Percentiles rank a stretch among this genome's conserved stretches.
phyloP scores from a whole-genome alignment of 2,329 filamentous ascomycete species.

The Aureobasidium melanogenum region DNA sequence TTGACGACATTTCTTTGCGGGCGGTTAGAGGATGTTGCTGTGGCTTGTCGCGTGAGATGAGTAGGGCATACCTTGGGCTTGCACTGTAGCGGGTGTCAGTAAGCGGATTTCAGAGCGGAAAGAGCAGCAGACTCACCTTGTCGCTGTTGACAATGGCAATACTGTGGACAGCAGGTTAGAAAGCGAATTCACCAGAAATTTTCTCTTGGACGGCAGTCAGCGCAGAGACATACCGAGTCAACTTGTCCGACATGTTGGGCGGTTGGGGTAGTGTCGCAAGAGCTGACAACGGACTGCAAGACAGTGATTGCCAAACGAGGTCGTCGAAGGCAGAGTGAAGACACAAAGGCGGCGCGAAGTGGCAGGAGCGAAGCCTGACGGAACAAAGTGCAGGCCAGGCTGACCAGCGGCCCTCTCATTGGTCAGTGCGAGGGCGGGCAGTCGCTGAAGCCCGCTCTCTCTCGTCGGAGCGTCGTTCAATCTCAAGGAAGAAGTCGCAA shows the following conservation, averaged over 20 bases:
- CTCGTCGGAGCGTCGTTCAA: background rate
- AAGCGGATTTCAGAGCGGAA: slow-evolving; percentile 13
- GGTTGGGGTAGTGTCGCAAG: background rate
- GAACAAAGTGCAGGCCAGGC: background rate
- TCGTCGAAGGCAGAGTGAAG: background rate
- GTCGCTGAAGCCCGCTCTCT: background rate
- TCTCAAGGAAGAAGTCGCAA: background rate
- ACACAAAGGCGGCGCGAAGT: background rate
- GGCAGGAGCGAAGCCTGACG: background rate
- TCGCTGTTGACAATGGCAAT: slow-evolving; percentile 98
- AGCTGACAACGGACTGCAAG: background rate
- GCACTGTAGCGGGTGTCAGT: slow-evolving; percentile 47
- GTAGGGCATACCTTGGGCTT: slow-evolving; percentile 66
- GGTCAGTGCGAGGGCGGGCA: background rate
- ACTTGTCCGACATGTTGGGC: slow-evolving; percentile 71
- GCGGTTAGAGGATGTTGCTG: slow-evolving; percentile 7
- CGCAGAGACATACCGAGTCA: slow-evolving; percentile 65
- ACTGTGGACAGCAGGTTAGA: slow-evolving; percentile 42
- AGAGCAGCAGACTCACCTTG: slow-evolving; percentile 56
- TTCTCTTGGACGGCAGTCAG: background rate
- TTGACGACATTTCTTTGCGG: slow-evolving; percentile 80
- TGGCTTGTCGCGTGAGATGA: slow-evolving; percentile 1
- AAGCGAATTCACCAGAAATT: slow-evolving; percentile 10
- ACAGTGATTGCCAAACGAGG: background rate
- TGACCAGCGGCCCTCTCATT: background rate